Evolutionary conservation across 1,284 basidiomycete genomes (phyloP), one percentile per base, ranked within the genome.

Genomic region (Clitocybe nebularis): DNA sequence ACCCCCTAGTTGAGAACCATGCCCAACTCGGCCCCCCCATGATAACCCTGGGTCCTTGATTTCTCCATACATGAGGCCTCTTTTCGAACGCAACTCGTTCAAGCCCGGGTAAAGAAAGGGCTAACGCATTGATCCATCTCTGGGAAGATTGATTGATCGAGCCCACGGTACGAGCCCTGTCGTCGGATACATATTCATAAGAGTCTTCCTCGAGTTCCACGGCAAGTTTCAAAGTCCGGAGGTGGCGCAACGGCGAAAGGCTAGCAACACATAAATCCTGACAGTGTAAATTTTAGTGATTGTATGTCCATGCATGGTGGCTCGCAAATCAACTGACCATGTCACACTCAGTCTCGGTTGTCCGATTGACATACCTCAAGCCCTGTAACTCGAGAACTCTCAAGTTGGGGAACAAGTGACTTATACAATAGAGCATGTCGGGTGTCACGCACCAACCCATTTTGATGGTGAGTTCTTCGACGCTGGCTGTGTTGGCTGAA

Each of bases 361-460:
- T 35, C 30, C 41, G 36, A 20, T 40, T 35, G 14, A 45, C 35
- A 19, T 49, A 49, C 21, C 47, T 40, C 13, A 43, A 10, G 11
- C 44, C 47, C 26, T 49, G 47, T 5, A 49, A 26, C 34, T 49
- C 47, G 26, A 49, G 23, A 25, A 37, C 25, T 4, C 17, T 46
- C 16, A 46, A 20, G 10, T 38, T 34, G 37, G 47, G 41, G 25
- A 49, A 49, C n/a, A 43, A 25, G 10, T 26, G 23, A 21, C 34
- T n/a, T 11, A 49, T 41, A 38, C 36, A 44, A 6, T 17, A 9
- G 4, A 49, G 19, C 13, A 46, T 46, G 5, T 43, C 38, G 2
- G 44, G 44, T 13, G 47, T 49, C 19, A 32, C 47, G 37, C 46
- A 46, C 41, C 41, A 46, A 1, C 47, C 44, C 44, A 46, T 49